phyloP scores from a whole-genome alignment of 2,329 filamentous ascomycete species.

The Colletotrichum sp. region DNA sequence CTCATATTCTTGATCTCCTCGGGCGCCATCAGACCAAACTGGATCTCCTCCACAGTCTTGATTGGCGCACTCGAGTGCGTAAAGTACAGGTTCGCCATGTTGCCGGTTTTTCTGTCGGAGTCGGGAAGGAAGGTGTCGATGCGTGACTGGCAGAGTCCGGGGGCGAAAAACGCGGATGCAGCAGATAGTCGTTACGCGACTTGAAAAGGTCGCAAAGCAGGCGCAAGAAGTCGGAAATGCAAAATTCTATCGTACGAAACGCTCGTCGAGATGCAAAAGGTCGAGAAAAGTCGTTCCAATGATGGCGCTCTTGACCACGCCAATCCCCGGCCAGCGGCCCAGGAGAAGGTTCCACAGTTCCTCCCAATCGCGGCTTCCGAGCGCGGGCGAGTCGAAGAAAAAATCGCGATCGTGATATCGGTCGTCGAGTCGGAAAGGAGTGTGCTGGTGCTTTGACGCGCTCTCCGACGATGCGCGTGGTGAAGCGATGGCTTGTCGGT shows the following conservation, averaged over 20 bases:
- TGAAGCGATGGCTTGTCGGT: slow-evolving; percentile 34
- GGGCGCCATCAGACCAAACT: slow-evolving; percentile 96
- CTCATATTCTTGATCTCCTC: slow-evolving; percentile 99
- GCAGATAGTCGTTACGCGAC: slow-evolving; percentile 21
- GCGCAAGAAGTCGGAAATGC: slow-evolving; percentile 23
- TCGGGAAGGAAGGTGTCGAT: slow-evolving; percentile 18
- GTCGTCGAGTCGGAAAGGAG: slow-evolving; percentile 35
- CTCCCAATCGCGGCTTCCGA: slow-evolving; percentile 47
- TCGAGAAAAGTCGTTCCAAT: slow-evolving; percentile 33
- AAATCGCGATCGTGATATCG: slow-evolving; percentile 41
- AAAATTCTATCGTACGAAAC: slow-evolving; percentile 27
- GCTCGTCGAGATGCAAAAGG: slow-evolving; percentile 35
- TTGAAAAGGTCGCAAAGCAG: slow-evolving; percentile 26
- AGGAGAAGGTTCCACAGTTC: slow-evolving; percentile 51
- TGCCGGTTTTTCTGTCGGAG: slow-evolving; percentile 42
- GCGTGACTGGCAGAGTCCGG: not conserved
- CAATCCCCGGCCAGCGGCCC: slow-evolving; percentile 50
- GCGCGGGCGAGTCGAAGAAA: slow-evolving; percentile 30
- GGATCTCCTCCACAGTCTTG: slow-evolving; percentile 98
- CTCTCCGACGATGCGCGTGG: slow-evolving; percentile 56
- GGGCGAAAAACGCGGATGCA: not conserved
- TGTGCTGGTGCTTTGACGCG: slow-evolving; percentile 38
- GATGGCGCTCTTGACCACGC: slow-evolving; percentile 49
- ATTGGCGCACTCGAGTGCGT: slow-evolving; percentile 92
- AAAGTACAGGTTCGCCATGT: slow-evolving; percentile 92